A percentile compares a stretch with the other conserved stretches of the same genome.
Conservation (phyloP, 2,329 filamentous ascomycete species). For the Paecilomyces sp. region DNA sequence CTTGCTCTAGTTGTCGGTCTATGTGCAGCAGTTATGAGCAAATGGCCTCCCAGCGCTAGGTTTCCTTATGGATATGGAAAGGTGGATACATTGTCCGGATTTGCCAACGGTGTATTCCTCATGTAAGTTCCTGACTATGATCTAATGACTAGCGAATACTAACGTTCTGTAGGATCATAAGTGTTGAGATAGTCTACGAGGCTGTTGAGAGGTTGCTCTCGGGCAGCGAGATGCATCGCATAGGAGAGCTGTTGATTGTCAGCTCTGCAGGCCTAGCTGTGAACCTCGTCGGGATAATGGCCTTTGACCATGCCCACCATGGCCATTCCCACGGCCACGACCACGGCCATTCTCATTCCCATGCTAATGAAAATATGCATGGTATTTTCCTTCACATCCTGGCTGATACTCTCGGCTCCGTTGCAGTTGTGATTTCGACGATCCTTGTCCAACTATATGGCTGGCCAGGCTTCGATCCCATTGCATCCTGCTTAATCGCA, state of each 20-base stretch:
- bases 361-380: slow-evolving; percentile 96
- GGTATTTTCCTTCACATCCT: slow-evolving; percentile 95
- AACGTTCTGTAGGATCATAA: slow-evolving; percentile 63
- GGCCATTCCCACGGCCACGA: slow-evolving; percentile 42
- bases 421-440: slow-evolving; percentile 89
- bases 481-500: slow-evolving; percentile 90
- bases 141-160: neutral
- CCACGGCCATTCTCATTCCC: slow-evolving; percentile 37
- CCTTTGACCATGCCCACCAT: slow-evolving; percentile 10
- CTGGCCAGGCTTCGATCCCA: slow-evolving; percentile 90
- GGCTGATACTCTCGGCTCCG: slow-evolving; percentile 88
- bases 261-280: slow-evolving; percentile 80
- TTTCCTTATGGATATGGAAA: slow-evolving; percentile 97
- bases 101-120: slow-evolving; percentile 91
- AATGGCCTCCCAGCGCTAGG: slow-evolving; percentile 82
- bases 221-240: slow-evolving; percentile 72
- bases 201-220: slow-evolving; percentile 81
- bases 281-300: slow-evolving; percentile 81
- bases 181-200: slow-evolving; percentile 92
- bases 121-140: slow-evolving; percentile 52
- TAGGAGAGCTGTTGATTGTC: slow-evolving; percentile 82
- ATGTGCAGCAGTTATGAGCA: slow-evolving; percentile 87
- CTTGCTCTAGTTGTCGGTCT: slow-evolving; percentile 85
- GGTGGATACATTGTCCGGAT: slow-evolving; percentile 90
- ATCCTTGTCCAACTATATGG: slow-evolving; percentile 77